phyloP scores from a whole-genome alignment of 2,329 filamentous ascomycete genomes.

The Talaromyces sp. region DNA sequence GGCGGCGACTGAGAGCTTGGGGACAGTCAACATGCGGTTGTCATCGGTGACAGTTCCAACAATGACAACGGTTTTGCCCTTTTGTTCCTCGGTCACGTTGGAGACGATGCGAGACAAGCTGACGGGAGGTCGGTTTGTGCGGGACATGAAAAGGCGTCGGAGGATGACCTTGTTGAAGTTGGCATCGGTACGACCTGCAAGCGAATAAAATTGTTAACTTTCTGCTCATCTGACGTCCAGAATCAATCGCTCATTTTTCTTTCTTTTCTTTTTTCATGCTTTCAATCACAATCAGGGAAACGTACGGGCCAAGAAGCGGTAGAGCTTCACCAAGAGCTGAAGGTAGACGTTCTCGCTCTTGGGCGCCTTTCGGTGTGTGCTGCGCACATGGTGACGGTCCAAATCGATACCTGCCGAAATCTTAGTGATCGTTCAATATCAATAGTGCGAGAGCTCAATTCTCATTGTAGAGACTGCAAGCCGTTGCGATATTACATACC shows the following conservation, averaged over 20 bases:
- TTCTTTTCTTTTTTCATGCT: background rate
- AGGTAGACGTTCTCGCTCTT: slow-evolving; percentile 99
- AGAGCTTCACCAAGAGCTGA: slow-evolving; percentile 96
- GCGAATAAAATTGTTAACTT: slow-evolving; percentile 4
- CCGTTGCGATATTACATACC: slow-evolving; percentile 28
- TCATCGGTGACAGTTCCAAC: slow-evolving; percentile 97
- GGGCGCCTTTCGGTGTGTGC: slow-evolving; percentile 81
- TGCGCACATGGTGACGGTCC: slow-evolving; percentile 61
- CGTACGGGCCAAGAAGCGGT: slow-evolving; percentile 90
- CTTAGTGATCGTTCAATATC: slow-evolving; percentile 5
- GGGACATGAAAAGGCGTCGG: slow-evolving; percentile 95
- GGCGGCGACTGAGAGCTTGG: slow-evolving; percentile 90
- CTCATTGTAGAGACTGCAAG: background rate
- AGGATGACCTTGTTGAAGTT: slow-evolving; percentile 99
- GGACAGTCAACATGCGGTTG: slow-evolving; percentile 84
- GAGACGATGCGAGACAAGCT: slow-evolving; percentile 84
- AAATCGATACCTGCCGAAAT: slow-evolving; percentile 50
- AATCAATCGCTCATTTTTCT: too few species aligned
- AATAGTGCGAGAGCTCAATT: background rate
- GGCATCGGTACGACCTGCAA: slow-evolving; percentile 83
- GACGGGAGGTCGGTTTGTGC: slow-evolving; percentile 94
- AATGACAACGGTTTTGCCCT: slow-evolving; percentile 79
- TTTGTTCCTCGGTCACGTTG: slow-evolving; percentile 57
- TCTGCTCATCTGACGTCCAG: background rate
- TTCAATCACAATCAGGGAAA: slow-evolving; percentile 17